A percentile compares a stretch with the other conserved stretches of the same genome.
phyloP scores from a whole-genome alignment of 352 stramenopile species.

The Pythium sukuiense region DNA sequence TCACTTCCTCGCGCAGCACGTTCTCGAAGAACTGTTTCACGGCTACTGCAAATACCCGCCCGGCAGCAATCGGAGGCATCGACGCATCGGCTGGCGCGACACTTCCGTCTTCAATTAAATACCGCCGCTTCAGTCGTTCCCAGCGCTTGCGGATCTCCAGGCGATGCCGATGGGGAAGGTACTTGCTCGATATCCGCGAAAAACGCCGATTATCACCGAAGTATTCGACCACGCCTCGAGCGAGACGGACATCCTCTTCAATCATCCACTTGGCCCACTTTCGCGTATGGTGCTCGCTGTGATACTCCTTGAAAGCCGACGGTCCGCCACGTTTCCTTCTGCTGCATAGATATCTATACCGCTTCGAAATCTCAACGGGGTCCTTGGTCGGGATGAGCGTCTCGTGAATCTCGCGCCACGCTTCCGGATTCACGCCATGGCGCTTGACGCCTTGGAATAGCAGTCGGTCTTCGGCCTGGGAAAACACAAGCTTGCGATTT shows the following conservation, averaged over 20 bases:
- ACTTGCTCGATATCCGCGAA: conserved; percentile 49
- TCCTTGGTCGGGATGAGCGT: conserved; percentile 69
- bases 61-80: conserved; percentile 18
- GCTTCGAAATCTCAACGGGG: conserved; percentile 44
- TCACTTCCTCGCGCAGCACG: conserved; percentile 16
- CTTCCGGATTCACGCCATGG: conserved; percentile 45
- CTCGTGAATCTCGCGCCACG: conserved; percentile 63
- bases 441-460: conserved; percentile 69
- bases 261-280: conserved; percentile 58
- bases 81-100: background rate
- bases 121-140: conserved; percentile 34
- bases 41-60: conserved; percentile 46
- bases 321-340: conserved; percentile 43
- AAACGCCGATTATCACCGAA: conserved; percentile 66
- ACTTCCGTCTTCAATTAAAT: conserved; percentile 26
- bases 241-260: conserved; percentile 80
- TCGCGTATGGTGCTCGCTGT: conserved; percentile 40
- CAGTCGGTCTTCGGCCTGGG: conserved; percentile 57
- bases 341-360: conserved; percentile 72
- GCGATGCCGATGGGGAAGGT: conserved; percentile 67
- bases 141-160: conserved; percentile 71
- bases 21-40: conserved; percentile 55
- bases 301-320: conserved; percentile 62
- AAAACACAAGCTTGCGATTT: conserved; percentile 34
- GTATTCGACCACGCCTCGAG: conserved; percentile 66